phyloP scores from a whole-genome alignment of 2,329 filamentous ascomycete genomes.

The Fusarium siculi region DNA sequence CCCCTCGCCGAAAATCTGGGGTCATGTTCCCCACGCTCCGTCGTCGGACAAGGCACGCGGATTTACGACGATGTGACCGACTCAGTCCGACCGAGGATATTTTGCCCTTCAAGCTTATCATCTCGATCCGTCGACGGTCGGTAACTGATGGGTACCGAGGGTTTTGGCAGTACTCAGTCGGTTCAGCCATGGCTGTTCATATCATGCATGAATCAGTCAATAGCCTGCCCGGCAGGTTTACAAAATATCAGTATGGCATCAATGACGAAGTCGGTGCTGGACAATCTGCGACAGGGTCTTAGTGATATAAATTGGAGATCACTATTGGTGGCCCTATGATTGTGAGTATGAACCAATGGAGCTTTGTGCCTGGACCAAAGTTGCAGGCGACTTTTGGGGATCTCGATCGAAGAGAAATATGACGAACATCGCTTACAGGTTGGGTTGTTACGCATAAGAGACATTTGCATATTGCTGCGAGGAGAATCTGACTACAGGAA shows the following conservation, averaged over 20 bases:
- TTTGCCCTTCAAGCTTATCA: neutral
- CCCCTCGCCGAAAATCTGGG: slow-evolving; percentile 35
- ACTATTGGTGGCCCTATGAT: neutral
- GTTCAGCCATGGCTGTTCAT: neutral
- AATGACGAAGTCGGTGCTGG: slow-evolving; percentile 9
- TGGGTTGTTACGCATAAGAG: neutral
- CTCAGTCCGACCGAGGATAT: slow-evolving; percentile 35
- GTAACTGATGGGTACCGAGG: slow-evolving; percentile 15
- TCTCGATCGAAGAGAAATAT: slow-evolving; percentile 17
- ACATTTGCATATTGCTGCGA: neutral
- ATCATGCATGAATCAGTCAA: neutral
- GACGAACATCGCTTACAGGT: slow-evolving; percentile 2
- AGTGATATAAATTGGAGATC: neutral
- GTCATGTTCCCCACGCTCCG: slow-evolving; percentile 27
- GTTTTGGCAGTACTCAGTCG: neutral
- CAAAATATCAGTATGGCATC: slow-evolving; percentile 9
- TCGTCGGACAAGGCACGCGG: slow-evolving; percentile 23
- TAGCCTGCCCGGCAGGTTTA: neutral
- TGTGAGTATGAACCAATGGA: neutral
- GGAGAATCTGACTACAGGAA: neutral
- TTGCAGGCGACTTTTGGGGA: neutral
- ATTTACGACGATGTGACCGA: slow-evolving; percentile 36
- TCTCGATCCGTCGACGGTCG: slow-evolving; percentile 1
- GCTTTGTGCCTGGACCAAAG: neutral
- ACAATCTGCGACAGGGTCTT: neutral